Conservation (phyloP, 176 grass and related monocot species). For the Paspalum notatum region DNA sequence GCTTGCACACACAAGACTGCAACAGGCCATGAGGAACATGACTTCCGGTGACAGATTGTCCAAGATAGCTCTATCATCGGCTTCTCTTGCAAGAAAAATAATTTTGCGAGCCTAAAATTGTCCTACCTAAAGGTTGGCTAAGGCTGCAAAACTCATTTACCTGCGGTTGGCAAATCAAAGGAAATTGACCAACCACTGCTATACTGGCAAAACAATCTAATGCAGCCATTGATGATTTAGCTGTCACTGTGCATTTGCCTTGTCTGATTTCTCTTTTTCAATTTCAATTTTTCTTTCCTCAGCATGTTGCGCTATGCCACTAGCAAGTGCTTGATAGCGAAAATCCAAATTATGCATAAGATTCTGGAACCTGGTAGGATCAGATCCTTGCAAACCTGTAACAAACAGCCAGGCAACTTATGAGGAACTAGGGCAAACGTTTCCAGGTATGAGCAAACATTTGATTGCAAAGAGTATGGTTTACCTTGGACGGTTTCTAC, state of each 20-base stretch:
- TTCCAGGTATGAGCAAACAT: neutral
- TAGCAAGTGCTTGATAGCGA: constrained; percentile 78
- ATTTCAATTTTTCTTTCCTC: constrained; percentile 75
- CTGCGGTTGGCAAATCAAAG: constrained; percentile 12
- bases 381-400: constrained; percentile 68
- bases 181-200: constrained; percentile 25
- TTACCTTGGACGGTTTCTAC: constrained; percentile 84
- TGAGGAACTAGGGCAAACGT: neutral
- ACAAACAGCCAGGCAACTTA: neutral
- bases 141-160: constrained; percentile 42
- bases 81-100: constrained; percentile 24
- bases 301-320: constrained; percentile 73
- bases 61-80: constrained; percentile 10
- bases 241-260: constrained; percentile 46
- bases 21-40: constrained; percentile 18
- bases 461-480: neutral
- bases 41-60: constrained; percentile 28
- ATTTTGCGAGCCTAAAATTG: constrained; percentile 36
- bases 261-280: constrained; percentile 80
- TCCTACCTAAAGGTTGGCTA: constrained; percentile 25
- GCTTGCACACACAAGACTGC: neutral
- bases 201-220: constrained; percentile 36
- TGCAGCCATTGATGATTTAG: neutral
- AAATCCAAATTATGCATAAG: constrained; percentile 87
- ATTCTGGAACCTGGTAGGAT: constrained; percentile 67